Conservation (phyloP, 306 rosid genomes). For the Delonix regia region DNA sequence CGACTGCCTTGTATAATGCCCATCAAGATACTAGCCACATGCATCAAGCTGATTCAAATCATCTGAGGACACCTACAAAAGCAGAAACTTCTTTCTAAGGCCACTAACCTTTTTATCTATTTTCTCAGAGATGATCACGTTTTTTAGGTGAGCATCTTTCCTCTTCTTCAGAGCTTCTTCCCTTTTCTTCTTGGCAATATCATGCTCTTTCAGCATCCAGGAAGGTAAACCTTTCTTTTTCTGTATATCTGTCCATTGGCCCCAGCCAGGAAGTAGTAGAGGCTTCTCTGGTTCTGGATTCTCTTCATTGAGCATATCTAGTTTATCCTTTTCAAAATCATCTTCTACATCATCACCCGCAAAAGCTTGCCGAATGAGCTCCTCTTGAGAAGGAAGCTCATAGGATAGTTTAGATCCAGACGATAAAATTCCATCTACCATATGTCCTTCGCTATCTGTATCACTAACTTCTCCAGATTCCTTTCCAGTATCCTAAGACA, state of each 20-base stretch:
- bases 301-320: conserved; percentile 69
- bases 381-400: conserved; percentile 91
- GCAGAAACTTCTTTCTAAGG: conserved; percentile 22
- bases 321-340: conserved; percentile 79
- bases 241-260: conserved; percentile 91
- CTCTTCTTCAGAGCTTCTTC: conserved; percentile 74
- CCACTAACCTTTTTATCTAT: conserved; percentile 78
- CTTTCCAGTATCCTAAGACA: conserved; percentile 54
- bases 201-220: conserved; percentile 81
- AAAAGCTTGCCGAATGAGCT: conserved; percentile 82
- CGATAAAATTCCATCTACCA: conserved; percentile 78
- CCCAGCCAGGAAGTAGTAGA: conserved; percentile 89
- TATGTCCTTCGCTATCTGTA: conserved; percentile 71
- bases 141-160: conserved; percentile 79
- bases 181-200: conserved; percentile 67
- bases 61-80: background rate
- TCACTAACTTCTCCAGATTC: conserved; percentile 65
- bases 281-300: conserved; percentile 95
- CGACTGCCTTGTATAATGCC: background rate
- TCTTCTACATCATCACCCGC: conserved; percentile 91
- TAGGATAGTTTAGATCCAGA: conserved; percentile 62
- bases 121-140: conserved; percentile 90
- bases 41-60: conserved; percentile 19
- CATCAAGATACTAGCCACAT: background rate
- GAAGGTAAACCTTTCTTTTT: conserved; percentile 82